A percentile compares a stretch with the other conserved stretches of the same genome.
Evolutionary conservation across 2,329 filamentous ascomycete genomes (phyloP).

Genomic region (Leptographium lundbergii): DNA sequence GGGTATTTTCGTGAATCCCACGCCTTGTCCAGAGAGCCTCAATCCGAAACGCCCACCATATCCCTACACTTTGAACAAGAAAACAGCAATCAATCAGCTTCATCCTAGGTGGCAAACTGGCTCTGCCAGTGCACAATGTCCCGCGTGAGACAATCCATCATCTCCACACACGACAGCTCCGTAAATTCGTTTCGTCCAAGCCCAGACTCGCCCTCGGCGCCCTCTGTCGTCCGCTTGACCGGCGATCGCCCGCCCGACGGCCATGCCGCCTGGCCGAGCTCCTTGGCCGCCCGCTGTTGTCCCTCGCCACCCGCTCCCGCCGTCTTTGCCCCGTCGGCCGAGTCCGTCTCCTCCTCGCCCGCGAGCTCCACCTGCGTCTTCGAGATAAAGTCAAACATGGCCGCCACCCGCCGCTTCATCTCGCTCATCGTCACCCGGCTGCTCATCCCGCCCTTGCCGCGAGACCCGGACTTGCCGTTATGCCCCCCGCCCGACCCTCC

Average conservation of each 20-base stretch:
- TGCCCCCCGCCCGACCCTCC: conserved; percentile 11
- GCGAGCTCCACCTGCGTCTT: conserved; percentile 82
- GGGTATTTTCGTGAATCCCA: neutral
- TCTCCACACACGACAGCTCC: conserved; percentile 65
- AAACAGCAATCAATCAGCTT: neutral
- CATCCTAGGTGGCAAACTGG: conserved; percentile 35
- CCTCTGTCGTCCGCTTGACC: neutral
- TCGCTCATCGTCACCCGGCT: conserved; percentile 75
- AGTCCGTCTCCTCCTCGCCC: conserved; percentile 29
- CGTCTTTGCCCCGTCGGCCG: neutral
- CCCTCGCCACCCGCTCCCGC: conserved; percentile 14
- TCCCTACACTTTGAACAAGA: neutral
- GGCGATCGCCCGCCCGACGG: neutral
- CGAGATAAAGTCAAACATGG: conserved; percentile 81
- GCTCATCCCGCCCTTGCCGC: conserved; percentile 40
- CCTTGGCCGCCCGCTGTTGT: neutral
- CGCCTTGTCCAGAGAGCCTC: neutral
- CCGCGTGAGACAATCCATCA: conserved; percentile 79
- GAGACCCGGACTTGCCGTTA: conserved; percentile 37
- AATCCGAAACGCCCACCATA: neutral
- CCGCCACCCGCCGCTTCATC: conserved; percentile 72
- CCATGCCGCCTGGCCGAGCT: too few relatives aligned
- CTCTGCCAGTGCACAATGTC: conserved; percentile 80
- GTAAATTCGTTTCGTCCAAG: conserved; percentile 47
- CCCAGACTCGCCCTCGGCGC: neutral